Base-by-base conservation (phyloP, 2,329 filamentous ascomycete genomes). In the Penicillium sclerotiorum region DNA sequence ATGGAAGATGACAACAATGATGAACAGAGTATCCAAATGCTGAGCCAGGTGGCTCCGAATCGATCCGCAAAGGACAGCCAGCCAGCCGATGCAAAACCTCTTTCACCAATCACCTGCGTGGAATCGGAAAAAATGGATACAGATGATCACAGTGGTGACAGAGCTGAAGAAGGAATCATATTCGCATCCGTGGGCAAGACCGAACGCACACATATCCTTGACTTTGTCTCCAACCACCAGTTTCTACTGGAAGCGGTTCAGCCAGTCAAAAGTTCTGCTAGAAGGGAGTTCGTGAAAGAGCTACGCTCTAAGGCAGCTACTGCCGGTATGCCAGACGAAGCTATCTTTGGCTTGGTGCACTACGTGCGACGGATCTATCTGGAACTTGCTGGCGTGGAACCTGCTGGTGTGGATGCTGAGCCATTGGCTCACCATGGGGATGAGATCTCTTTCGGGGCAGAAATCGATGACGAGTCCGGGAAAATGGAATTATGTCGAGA, bases 341-440 rank as follows among this genome's bases (percentile, higher is more conserved):
- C 33, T 2, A 30, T 60, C 4, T 43, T 49, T 30, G 23, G 42
- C 9, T 47, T 68, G 17, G 38, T 62, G 1, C 47, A 47, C 13
- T 59, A 62, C 30, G 54, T 65, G n/a, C 61, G 57, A 36, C 54
- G 41, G 20, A 51, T 47, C 2, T 68, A 63, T 45, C 52, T 66
- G 2, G 53, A 60, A 2, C 17, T 46, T 3, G 47, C 52, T 17
- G 50, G 44, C 2, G 37, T 25, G 9, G 17, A 27, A n/a, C n/a
- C n/a, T 3, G 47, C 52, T 15, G 49, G 43, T 2, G 36, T 22
- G 9, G n/a, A 22, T 22, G 18, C 5, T 8, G 15, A 5, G 8
- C n/a, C 8, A 13, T 18, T 17, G 1, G 11, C 4, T 12, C 25
- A 20, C 8, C 6, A 5, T 9, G 23, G 1, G 22, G 49, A 54